Conservation (phyloP, 306 rosid species). For the Alnus rubra region DNA sequence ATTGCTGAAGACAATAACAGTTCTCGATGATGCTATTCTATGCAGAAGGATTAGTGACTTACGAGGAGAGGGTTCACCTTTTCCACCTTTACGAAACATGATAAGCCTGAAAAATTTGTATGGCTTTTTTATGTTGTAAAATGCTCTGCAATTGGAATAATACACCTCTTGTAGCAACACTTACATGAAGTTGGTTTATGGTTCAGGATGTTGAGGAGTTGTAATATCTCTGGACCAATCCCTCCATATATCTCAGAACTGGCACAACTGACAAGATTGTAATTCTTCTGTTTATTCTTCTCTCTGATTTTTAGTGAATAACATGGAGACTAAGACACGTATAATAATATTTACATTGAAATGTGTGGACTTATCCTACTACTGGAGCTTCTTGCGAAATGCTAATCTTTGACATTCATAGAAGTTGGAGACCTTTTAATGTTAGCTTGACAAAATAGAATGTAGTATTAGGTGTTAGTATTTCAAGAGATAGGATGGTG, state of each 20-base stretch:
- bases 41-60: slow-evolving; percentile 38
- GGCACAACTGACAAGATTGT: slow-evolving; percentile 11
- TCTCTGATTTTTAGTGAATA: not conserved
- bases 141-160: not conserved
- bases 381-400: not conserved
- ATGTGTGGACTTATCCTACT: not conserved
- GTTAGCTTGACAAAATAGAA: not conserved
- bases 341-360: not conserved
- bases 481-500: not conserved
- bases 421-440: not conserved
- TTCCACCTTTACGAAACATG: slow-evolving; percentile 22
- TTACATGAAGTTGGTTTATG: not conserved
- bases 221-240: slow-evolving; percentile 27
- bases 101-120: slow-evolving; percentile 11
- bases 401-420: not conserved
- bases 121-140: not conserved
- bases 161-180: not conserved
- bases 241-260: slow-evolving; percentile 15
- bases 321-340: not conserved
- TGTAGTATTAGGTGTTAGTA: not conserved
- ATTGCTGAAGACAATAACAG: not conserved
- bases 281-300: not conserved
- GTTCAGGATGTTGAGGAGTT: slow-evolving; percentile 37
- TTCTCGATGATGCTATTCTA: not conserved
- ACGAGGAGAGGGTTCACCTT: slow-evolving; percentile 18